These are phyloP conservation scores for Haematococcus sp. DNA, from an alignment of 139 green algal species.

Conservation along the genomic window DNA sequence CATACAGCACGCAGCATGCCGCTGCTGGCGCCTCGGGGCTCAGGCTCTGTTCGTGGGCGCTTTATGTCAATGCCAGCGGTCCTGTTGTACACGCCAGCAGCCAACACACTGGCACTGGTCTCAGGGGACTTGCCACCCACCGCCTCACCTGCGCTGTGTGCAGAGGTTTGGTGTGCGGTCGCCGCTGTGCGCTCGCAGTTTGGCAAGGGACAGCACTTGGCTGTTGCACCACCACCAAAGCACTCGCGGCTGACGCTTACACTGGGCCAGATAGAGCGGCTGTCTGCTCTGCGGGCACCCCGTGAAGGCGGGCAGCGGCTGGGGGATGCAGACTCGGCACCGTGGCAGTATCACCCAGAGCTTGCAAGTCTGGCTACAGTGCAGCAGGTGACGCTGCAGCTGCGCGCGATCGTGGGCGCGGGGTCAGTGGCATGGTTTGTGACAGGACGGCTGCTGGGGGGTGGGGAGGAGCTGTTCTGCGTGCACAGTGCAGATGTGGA, in stretches of 20 bases:
- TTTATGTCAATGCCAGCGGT: too few species aligned
- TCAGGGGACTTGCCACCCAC: too few species aligned
- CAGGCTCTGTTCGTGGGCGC: too few species aligned
- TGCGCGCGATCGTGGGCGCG: neutral
- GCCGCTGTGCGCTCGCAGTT: neutral
- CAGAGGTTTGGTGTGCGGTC: neutral
- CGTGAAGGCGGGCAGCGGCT: neutral
- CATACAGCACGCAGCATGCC: too few species aligned
- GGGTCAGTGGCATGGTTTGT: neutral
- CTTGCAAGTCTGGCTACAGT: neutral
- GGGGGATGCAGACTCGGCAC: neutral
- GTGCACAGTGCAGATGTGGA: neutral
- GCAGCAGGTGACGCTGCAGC: slow-evolving; percentile 9
- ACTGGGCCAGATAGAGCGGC: slow-evolving; percentile 3
- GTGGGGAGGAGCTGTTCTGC: neutral
- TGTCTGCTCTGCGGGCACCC: neutral
- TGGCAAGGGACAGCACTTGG: neutral
- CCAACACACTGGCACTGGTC: too few species aligned
- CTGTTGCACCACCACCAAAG: neutral
- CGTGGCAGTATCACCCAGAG: slow-evolving; percentile 2
- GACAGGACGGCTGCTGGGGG: neutral
- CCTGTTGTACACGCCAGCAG: too few species aligned
- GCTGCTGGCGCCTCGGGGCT: too few species aligned
- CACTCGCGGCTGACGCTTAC: slow-evolving; percentile 1
- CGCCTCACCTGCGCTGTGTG: neutral